Evolutionary conservation across 2,329 filamentous ascomycete genomes (phyloP), one percentile per base, ranked within the genome.

Genomic region (Aspergillus calidoustus): DNA sequence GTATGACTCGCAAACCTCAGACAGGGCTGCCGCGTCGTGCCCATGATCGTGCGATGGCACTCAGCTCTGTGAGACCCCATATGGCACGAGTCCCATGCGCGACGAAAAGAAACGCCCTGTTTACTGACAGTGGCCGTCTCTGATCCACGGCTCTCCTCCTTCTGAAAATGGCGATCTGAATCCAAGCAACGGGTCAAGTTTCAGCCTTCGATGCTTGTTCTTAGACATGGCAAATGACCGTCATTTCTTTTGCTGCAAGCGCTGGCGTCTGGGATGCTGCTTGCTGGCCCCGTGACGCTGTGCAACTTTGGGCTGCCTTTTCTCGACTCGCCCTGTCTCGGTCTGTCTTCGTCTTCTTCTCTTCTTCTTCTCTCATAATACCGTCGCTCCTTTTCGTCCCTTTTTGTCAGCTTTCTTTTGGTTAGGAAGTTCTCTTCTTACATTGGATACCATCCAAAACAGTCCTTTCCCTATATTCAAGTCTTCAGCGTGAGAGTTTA

Each of bases 201-300:
- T 54, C 50, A 50, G 51, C 15, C 6, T 11, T 23, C 38, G 25
- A 60, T 56, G 48, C 47, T 52, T 56, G 46, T 51, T 56, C 53
- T 50, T 41, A 52, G 23, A 51, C 52, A 41, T 38, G 30, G 53
- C 58, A 61, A 61, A 61, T 61, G 34, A 38, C 15, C 5, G 44
- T 28, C 19, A n/a, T 44, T 46, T 41, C 54, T 48, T 49, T 31
- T 44, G 28, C 62, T 59, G 59, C 60, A 60, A 60, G 48, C 52
- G 56, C 55, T 43, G 55, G 47, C 19, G 13, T 19, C 52, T 62
- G 62, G 52, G 54, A 58, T 31, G 41, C 13, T 28, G 30, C 55
- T 43, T 22, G 57, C 44, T 58, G 44, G 50, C 44, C 61, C 54
- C 55, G 59, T 64, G 59, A 64, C 49, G 62, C 52, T 56, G 62